A percentile compares a stretch with the other conserved stretches of the same genome.
Conservation (phyloP, 257 asterid species). For the Rehmannia glutinosa region DNA sequence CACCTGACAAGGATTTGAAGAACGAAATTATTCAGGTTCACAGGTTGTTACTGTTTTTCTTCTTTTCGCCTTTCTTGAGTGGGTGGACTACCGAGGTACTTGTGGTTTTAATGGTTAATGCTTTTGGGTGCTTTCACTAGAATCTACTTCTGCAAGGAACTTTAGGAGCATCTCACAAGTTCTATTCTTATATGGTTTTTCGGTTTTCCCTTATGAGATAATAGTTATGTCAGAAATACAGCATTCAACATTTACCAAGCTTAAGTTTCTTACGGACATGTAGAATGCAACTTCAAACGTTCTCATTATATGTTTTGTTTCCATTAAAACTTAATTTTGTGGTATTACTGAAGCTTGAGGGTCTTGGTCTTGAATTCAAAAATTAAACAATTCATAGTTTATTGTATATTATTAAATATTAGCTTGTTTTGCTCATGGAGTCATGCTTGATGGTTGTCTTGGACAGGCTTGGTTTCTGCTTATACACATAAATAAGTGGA, state of each 20-base stretch:
- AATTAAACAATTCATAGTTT: too few species aligned
- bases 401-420: too few species aligned
- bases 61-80: slow-evolving; percentile 14
- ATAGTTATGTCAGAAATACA: not conserved
- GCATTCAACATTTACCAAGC: not conserved
- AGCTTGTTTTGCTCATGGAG: not conserved
- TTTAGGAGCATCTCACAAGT: not conserved
- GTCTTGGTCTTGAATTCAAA: too few species aligned
- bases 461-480: too few species aligned
- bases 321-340: not conserved
- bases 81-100: slow-evolving; percentile 12
- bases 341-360: not conserved
- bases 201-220: not conserved
- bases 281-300: not conserved
- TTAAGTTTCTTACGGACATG: not conserved
- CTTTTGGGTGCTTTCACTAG: slow-evolving; percentile 12
- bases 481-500: not conserved
- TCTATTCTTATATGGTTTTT: not conserved
- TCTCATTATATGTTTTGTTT: not conserved
- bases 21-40: slow-evolving; percentile 74
- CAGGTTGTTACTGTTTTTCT: slow-evolving; percentile 44
- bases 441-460: not conserved
- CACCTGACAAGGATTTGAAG: slow-evolving; percentile 86
- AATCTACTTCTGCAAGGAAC: not conserved
- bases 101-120: not conserved